These are phyloP conservation scores for Aspergillus novofumigatus DNA, from an alignment of 2,329 filamentous ascomycete genomes.

Conservation along the genomic window DNA sequence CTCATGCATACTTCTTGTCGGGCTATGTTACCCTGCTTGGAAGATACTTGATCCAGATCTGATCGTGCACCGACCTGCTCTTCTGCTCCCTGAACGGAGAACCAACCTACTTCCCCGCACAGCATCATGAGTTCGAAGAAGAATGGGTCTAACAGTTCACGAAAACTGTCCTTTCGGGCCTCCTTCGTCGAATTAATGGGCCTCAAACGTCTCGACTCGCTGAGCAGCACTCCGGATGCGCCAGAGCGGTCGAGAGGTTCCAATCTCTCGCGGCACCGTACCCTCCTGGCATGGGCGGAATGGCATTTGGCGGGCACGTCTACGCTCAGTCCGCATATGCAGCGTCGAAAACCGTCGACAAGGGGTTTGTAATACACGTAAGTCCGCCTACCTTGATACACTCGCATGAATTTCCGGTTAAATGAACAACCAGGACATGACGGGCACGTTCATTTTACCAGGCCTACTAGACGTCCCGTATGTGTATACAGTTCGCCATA, in stretches of 20 bases:
- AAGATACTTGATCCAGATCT: not conserved
- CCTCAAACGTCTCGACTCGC: constrained; percentile 23
- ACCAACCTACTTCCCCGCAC: not conserved
- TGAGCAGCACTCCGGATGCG: constrained; percentile 7
- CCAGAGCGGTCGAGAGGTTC: constrained; percentile 28
- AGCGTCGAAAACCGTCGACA: constrained; percentile 50
- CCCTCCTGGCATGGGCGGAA: constrained; percentile 39
- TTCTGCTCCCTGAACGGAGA: not conserved
- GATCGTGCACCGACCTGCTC: not conserved
- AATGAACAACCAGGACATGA: constrained; percentile 43
- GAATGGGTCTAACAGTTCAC: constrained; percentile 2
- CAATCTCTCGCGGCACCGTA: constrained; percentile 32
- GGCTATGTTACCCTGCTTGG: not conserved
- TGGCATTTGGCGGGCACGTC: constrained; percentile 54
- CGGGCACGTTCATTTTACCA: constrained; percentile 49
- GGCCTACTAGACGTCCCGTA: constrained; percentile 48
- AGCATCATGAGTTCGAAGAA: constrained; percentile 16
- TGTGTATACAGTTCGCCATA: constrained; percentile 47
- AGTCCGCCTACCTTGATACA: constrained; percentile 9
- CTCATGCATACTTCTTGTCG: not conserved
- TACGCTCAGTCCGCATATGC: constrained; percentile 56
- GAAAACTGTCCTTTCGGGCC: constrained; percentile 11
- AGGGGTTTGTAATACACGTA: constrained; percentile 52
- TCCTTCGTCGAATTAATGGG: constrained; percentile 31
- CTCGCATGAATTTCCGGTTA: not conserved